These are phyloP conservation scores for Aspergillus funiculosus DNA, from an alignment of 495 filamentous ascomycete species.

Conservation along the genomic window DNA sequence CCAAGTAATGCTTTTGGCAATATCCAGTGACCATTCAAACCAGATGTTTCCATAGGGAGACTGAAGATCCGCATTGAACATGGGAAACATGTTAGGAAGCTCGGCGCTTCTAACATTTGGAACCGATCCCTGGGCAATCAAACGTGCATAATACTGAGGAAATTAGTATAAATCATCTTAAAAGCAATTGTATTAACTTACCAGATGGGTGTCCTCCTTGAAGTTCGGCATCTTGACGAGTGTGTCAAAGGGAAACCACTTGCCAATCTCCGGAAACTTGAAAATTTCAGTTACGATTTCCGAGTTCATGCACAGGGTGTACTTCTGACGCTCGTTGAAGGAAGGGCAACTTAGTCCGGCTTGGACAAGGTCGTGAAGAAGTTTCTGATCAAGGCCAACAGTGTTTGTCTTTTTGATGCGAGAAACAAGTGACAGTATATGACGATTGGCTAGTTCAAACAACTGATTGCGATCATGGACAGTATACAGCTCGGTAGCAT, in stretches of 20 bases:
- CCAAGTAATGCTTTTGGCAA: conserved; percentile 15
- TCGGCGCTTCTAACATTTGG: conserved; percentile 7
- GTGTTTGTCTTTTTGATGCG: conserved; percentile 28
- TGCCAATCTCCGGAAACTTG: conserved; percentile 19
- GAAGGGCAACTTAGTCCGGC: conserved; percentile 57
- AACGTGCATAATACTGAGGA: conserved; percentile 25
- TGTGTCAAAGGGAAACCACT: conserved; percentile 36
- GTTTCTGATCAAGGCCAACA: conserved; percentile 45
- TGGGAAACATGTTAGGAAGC: conserved; percentile 19
- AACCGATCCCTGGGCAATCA: conserved; percentile 24
- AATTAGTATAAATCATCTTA: neutral
- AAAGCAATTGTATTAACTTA: conserved; percentile 7
- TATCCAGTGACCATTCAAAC: conserved; percentile 26
- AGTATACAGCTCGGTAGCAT: conserved; percentile 54
- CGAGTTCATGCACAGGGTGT: conserved; percentile 22
- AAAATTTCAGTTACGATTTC: conserved; percentile 16
- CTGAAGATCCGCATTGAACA: conserved; percentile 8
- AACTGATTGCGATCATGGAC: conserved; percentile 56
- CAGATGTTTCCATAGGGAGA: conserved; percentile 29
- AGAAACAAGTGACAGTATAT: conserved; percentile 44
- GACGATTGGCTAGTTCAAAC: conserved; percentile 44
- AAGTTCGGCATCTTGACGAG: conserved; percentile 27
- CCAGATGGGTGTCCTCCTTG: conserved; percentile 26
- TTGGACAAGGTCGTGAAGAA: conserved; percentile 53
- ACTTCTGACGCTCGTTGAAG: conserved; percentile 56